Conservation (phyloP, 495 filamentous ascomycete genomes). For the Penicillium verhagenii region DNA sequence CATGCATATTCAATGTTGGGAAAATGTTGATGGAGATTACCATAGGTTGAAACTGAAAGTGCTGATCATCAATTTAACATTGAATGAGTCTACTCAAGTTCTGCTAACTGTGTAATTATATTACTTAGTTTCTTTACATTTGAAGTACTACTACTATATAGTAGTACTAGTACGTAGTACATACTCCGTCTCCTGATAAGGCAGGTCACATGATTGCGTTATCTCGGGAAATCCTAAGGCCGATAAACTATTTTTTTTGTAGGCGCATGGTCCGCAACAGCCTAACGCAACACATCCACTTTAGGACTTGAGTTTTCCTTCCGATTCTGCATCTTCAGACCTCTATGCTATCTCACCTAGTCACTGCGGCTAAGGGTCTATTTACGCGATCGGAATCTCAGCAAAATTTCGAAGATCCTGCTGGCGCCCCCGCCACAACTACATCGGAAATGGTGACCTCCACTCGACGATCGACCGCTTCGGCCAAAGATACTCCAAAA, state of each 20-base stretch:
- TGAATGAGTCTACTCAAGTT: too few species aligned
- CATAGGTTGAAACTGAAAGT: too few species aligned
- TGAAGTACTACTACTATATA: too few species aligned
- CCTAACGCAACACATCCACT: slow-evolving; percentile 3
- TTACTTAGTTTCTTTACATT: too few species aligned
- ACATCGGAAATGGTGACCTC: slow-evolving; percentile 39
- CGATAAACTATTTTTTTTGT: slow-evolving; percentile 37
- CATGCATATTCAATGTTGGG: background rate
- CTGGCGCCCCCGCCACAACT: slow-evolving; percentile 18
- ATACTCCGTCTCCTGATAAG: background rate
- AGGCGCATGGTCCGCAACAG: slow-evolving; percentile 19
- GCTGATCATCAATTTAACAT: too few species aligned
- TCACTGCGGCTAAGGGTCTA: slow-evolving; percentile 46
- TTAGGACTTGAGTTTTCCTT: slow-evolving; percentile 5
- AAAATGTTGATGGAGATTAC: background rate
- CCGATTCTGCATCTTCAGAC: background rate
- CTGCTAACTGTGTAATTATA: too few species aligned
- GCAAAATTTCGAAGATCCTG: slow-evolving; percentile 14
- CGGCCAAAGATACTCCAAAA: slow-evolving; percentile 15
- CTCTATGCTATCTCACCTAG: slow-evolving; percentile 47
- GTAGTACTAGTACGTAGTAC: too few species aligned
- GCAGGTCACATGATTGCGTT: background rate
- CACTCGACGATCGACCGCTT: slow-evolving; percentile 30
- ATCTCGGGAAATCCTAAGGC: slow-evolving; percentile 35
- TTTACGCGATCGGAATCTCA: slow-evolving; percentile 33